Base-by-base conservation (phyloP, 2,329 filamentous ascomycete species). In the Dothiorella sarmentorum region DNA sequence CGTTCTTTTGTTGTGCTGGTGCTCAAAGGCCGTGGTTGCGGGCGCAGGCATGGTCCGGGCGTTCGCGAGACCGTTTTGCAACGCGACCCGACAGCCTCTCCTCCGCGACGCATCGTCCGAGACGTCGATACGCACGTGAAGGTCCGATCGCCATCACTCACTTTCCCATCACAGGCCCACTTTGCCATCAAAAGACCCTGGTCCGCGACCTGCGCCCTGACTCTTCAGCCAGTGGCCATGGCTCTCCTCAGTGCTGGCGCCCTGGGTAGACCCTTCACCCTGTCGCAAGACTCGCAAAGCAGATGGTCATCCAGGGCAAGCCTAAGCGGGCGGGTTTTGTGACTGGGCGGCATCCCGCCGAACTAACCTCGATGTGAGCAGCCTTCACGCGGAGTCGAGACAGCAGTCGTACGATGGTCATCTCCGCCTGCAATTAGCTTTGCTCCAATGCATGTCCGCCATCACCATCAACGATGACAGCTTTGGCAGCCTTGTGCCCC, bases 91-190 rank as follows among this genome's bases (percentile, higher is more conserved):
- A n/a, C n/a, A n/a, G n/a, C n/a, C 24, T n/a, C 43, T 27, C 11
- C 42, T 29, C 26, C 35, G n/a, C 24, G 33, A 31, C 49, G n/a
- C 33, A 31, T 26, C 33, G 11, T 27, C 13, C 45, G 20, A 27
- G 18, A 20, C 35, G 38, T 38, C 52, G 52, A 56, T 56, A 35
- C 37, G 52, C 52, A 33, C 38, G 26, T 29, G 18, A 44, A 43
- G n/a, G 17, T 13, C 29, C 52, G 52, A 56, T 56, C 52, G 26
- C 52, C 37, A 56, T 44, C 22, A n/a, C 27, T 35, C 38, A 43
- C 52, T 56, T 56, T 56, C 52, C 52, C 52, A 56, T 56, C 52
- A 44, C 38, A 40, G 26, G 15, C 43, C 51, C 38, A 43, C 52
- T 56, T 56, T 56, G 33, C 52, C 52, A 56, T 56, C 52, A 31